Percentiles rank a stretch among this genome's conserved stretches.
Conservation (phyloP, 768 basidiomycete genomes). For the Tricholoma bakamatsutake region DNA sequence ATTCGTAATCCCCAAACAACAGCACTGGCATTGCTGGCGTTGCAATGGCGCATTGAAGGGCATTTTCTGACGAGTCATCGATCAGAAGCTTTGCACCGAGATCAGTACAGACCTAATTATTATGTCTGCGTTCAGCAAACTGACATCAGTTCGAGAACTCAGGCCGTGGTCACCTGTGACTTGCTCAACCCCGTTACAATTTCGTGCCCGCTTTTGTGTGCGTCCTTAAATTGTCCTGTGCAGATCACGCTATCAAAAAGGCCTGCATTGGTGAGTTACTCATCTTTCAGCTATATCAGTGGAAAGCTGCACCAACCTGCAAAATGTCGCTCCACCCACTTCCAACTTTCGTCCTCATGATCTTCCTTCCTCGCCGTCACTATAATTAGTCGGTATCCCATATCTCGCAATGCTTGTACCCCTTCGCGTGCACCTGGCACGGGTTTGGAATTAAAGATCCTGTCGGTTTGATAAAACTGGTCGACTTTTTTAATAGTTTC, state of each 20-base stretch:
- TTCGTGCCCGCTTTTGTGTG: slow-evolving; percentile 37
- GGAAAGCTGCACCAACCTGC: slow-evolving; percentile 36
- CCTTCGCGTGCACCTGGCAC: slow-evolving; percentile 61
- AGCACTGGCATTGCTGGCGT: slow-evolving; percentile 51
- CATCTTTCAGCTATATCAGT: neutral
- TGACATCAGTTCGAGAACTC: neutral
- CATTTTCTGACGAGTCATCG: slow-evolving; percentile 81
- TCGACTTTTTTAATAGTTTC: slow-evolving; percentile 56
- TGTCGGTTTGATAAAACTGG: slow-evolving; percentile 49
- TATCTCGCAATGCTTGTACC: slow-evolving; percentile 43
- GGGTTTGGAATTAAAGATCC: slow-evolving; percentile 42
- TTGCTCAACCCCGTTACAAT: slow-evolving; percentile 59
- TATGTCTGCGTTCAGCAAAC: neutral
- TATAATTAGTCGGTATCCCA: slow-evolving; percentile 67
- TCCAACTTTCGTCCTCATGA: slow-evolving; percentile 51
- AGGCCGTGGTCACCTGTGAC: slow-evolving; percentile 43
- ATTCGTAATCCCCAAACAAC: slow-evolving; percentile 72
- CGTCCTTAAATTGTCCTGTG: slow-evolving; percentile 65
- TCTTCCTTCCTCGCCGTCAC: slow-evolving; percentile 67
- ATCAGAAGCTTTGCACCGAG: slow-evolving; percentile 62
- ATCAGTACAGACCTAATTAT: slow-evolving; percentile 51
- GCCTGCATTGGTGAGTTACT: slow-evolving; percentile 19
- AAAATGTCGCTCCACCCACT: slow-evolving; percentile 63
- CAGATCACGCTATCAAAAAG: slow-evolving; percentile 59
- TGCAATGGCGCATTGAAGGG: slow-evolving; percentile 48